A percentile compares a stretch with the other conserved stretches of the same genome.
Evolutionary conservation across 2,329 filamentous ascomycete genomes (phyloP).

Genomic region (Nemania serpens): DNA sequence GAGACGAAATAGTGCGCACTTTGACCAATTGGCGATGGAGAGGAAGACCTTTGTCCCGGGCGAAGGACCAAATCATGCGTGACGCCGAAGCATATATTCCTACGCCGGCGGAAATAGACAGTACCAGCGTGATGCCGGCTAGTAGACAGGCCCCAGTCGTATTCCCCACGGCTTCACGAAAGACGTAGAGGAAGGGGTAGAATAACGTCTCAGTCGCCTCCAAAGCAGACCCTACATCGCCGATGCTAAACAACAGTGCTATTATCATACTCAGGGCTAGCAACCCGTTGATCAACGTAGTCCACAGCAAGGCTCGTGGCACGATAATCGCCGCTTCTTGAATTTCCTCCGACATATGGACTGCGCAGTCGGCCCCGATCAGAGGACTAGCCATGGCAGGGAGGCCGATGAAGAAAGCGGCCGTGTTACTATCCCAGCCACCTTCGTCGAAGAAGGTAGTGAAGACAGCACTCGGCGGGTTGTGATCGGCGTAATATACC

Average conservation of each 20-base stretch:
- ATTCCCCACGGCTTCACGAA: neutral
- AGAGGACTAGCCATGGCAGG: conserved; percentile 20
- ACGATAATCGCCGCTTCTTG: conserved; percentile 26
- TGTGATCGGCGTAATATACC: conserved; percentile 1
- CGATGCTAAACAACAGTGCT: conserved; percentile 30
- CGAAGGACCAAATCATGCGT: conserved; percentile 36
- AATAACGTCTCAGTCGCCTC: neutral
- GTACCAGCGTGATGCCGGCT: conserved; percentile 4
- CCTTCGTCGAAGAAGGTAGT: conserved; percentile 48
- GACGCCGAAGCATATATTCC: conserved; percentile 31
- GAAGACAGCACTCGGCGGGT: neutral
- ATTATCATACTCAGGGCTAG: conserved; percentile 30
- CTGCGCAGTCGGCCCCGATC: conserved; percentile 29
- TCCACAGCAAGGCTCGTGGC: conserved; percentile 30
- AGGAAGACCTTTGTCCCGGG: conserved; percentile 31
- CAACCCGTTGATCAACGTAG: conserved; percentile 30
- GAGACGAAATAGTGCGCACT: neutral
- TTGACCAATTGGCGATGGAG: neutral
- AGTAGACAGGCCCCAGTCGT: neutral
- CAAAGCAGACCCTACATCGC: neutral
- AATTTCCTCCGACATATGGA: conserved; percentile 35
- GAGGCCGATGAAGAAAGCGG: conserved; percentile 45
- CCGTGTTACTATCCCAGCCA: conserved; percentile 48
- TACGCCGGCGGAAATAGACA: conserved; percentile 15
- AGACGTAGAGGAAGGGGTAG: neutral